Evolutionary conservation across 1,284 basidiomycete species (phyloP), one percentile per base, ranked within the genome.

Genomic region (Ceraceosorus guamensis): DNA sequence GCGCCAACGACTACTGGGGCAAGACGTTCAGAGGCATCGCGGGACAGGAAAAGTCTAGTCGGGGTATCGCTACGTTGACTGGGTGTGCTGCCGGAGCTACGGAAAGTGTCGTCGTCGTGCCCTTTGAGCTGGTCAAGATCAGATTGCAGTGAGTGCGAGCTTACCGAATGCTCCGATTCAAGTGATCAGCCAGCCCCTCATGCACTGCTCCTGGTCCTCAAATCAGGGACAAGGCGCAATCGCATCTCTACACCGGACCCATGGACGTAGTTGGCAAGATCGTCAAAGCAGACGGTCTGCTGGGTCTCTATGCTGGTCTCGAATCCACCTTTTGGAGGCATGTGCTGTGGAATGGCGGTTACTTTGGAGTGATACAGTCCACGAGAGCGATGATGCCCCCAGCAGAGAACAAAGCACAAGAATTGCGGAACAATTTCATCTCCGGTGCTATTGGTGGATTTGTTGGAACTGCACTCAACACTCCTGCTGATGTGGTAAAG

Each of bases 111-210:
- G 86, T 90, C 30, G 81, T 82, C 50, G 91, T 95, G 2, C 92
- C 92, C 0, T 97, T 97, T 68, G 92, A 98, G 78, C 84, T 96
- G 24, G 92, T 97, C 68, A 97, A 98, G 79, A 95, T 97, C 78
- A 65, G 89, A 69, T 79, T 97, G 55, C 93, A 97, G 79, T 24
- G 24, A 24, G 24, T 24, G 91, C 93, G 78, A 92, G 93, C 78
- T 81, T 83, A 24, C 88, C 87, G 66, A 89, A 85, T 0, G 95
- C 85, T 43, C 13, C 41, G 13, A 43, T 13, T 3, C 16, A 16
- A 43, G 3, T 3, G 41, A 13, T 13, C 41, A 31, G 13, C 13
- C 35, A 24, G 33, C 18, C 24, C 35, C 41, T 6, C 50, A 4
- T 24, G 1, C 18, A n/a, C 30, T 34, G 46, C 39, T 34, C 2